Evolutionary conservation across 768 basidiomycete genomes (phyloP), one percentile per base, ranked within the genome.

Genomic region (Hortiboletus campestris): DNA sequence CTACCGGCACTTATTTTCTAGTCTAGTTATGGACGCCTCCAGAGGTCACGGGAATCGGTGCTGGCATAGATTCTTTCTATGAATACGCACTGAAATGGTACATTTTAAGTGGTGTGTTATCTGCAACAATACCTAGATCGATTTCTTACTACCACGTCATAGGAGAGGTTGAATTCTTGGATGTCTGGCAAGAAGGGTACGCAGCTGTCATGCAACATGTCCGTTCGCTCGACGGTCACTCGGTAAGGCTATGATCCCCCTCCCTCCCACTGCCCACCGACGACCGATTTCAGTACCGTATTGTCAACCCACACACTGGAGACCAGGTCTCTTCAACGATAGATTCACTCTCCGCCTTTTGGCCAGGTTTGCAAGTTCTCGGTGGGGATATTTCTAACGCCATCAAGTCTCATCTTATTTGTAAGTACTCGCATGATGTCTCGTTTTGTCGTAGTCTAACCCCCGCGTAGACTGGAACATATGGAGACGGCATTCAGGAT

Each of bases 261-360:
- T 39, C 46, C 31, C 50, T 55, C 51, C 14, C 34, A 36, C 7
- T 36, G 46, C 34, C n/a, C 36, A 55, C 28, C 32, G 36, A 57
- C 52, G 19, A 52, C 43, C 41, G 10, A 38, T 22, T 41, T 29
- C 64, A 97, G 95, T 98, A 87, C 76, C 89, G 91, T 43, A 84
- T 81, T 22, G 84, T 94, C n/a, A 84, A 91, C 55, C 89, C 94
- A 73, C 74, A 83, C 47, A 83, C 76, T 29, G 93, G 95, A 19
- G 86, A 91, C 56, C 76, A 84, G 6, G 78, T 85, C 8, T 91
- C 86, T 65, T 74, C 79, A 43, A 88, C 86, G n/a, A 77, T 96
- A n/a, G 97, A 99, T 69, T 97, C 94, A 2, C 75, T 99, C 16
- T 92, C 94, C 2, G 94, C 97, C 1, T 99, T 98, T 70, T 94